Evolutionary conservation across 345 rosid genomes (phyloP), one percentile per base, ranked within the genome.

Genomic region (Geranium brycei): DNA sequence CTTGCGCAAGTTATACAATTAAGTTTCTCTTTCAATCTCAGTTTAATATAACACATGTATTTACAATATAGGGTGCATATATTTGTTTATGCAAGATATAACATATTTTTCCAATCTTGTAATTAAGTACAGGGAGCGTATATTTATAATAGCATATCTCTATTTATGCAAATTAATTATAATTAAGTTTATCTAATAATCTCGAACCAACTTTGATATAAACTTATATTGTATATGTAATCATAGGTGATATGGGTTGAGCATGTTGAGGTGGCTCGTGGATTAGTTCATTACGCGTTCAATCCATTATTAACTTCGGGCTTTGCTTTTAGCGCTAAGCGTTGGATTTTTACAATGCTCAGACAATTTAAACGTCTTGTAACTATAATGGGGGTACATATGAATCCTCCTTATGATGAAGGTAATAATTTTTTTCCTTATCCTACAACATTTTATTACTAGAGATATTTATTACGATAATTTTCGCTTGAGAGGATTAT

Each of bases 231-330:
- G 17, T 56, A 62, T 13, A 41, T 13, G 61, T 35, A 12, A 12
- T 53, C 17, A 0, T 38, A 85, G 90, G 76, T 86, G 35, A 76
- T 62, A 15, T 82, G 88, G 85, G 79, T 86, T 55, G 89, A 86
- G 60, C 85, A 76, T 70, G 78, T 66, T 1, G 80, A 78, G 58
- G 83, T 68, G 17, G 87, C 81, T 63, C 64, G 80, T 18, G 19
- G 60, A 16, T 60, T 4, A 2, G 71, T 76, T 58, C 84, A 69
- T 51, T 57, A 14, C 10, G 40, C 73, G 19, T 84, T 75, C 61
- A 51, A 7, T 23, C 62, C 61, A 15, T 51, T 77, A 1, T 78
- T 83, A 6, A 57, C 5, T 28, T 78, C 86, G 2, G 83, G 87
- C 23, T 72, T 63, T 57, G 78, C 75, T 14, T 86, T 76, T 57